Evolutionary conservation across 2,329 filamentous ascomycete species (phyloP).

Genomic region (Alternaria consortialis): DNA sequence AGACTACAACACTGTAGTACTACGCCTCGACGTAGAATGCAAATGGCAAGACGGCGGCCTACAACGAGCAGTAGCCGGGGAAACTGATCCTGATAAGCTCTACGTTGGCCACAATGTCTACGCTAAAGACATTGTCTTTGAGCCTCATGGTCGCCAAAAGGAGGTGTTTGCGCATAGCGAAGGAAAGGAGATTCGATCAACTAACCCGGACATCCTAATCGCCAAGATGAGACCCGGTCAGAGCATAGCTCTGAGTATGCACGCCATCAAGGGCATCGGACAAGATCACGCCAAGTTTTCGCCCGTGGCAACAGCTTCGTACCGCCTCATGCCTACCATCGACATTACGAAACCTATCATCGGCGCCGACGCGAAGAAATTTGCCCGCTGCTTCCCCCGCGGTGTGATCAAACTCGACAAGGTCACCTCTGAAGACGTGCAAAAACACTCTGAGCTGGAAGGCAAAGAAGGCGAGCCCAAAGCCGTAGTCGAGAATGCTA

Average conservation of each 20-base stretch:
- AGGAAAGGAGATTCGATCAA: slow-evolving; percentile 74
- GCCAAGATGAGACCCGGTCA: slow-evolving; percentile 94
- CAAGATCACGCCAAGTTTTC: slow-evolving; percentile 97
- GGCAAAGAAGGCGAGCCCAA: slow-evolving; percentile 81
- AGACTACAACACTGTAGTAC: slow-evolving; percentile 87
- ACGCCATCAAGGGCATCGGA: slow-evolving; percentile 94
- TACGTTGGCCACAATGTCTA: slow-evolving; percentile 81
- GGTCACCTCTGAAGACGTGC: slow-evolving; percentile 73
- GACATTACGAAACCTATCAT: slow-evolving; percentile 83
- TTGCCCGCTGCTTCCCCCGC: slow-evolving; percentile 84
- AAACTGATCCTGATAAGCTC: slow-evolving; percentile 82
- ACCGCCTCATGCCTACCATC: slow-evolving; percentile 89
- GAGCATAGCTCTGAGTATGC: slow-evolving; percentile 83
- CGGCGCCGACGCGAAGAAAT: slow-evolving; percentile 87
- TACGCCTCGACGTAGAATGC: slow-evolving; percentile 81
- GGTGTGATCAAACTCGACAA: slow-evolving; percentile 86
- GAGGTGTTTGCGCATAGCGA: slow-evolving; percentile 44
- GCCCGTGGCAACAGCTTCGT: slow-evolving; percentile 92
- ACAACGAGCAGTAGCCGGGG: slow-evolving; percentile 68
- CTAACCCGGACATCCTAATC: slow-evolving; percentile 92
- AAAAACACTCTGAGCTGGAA: slow-evolving; percentile 69
- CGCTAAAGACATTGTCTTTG: slow-evolving; percentile 70
- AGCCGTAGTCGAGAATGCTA: slow-evolving; percentile 85
- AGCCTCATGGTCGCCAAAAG: slow-evolving; percentile 70
- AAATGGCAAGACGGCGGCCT: slow-evolving; percentile 73